Percentiles rank a stretch among this genome's conserved stretches.
These are phyloP conservation scores for Diaporthe helianthi DNA, from an alignment of 2,329 filamentous ascomycete species.

Conservation along the genomic window DNA sequence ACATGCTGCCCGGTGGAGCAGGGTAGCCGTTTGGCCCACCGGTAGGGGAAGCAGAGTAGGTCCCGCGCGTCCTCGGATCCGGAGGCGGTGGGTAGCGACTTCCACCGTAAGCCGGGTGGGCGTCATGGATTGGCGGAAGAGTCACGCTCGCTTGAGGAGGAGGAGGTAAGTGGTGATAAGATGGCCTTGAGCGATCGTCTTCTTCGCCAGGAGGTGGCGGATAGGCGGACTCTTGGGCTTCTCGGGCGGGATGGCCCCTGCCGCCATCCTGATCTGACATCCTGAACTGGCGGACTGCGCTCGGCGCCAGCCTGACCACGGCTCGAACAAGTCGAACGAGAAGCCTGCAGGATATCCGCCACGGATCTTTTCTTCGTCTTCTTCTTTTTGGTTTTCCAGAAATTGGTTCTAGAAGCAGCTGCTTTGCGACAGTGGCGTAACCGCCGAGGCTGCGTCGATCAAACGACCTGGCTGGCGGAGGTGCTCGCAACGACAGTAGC, in stretches of 20 bases:
- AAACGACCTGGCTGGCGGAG: neutral
- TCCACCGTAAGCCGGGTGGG: slow-evolving; percentile 44
- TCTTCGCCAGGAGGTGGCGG: slow-evolving; percentile 51
- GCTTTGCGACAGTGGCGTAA: neutral
- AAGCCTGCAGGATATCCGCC: slow-evolving; percentile 1
- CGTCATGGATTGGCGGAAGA: slow-evolving; percentile 59
- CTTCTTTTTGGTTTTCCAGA: neutral
- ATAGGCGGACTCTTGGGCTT: slow-evolving; percentile 51
- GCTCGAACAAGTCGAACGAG: slow-evolving; percentile 2
- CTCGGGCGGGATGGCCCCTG: slow-evolving; percentile 45
- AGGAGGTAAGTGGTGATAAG: slow-evolving; percentile 41
- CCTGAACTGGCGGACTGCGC: slow-evolving; percentile 40
- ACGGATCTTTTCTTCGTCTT: neutral
- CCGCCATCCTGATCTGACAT: slow-evolving; percentile 49
- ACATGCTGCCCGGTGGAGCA: slow-evolving; percentile 38
- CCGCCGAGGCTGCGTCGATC: neutral
- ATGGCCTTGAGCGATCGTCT: slow-evolving; percentile 47
- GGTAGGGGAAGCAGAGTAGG: slow-evolving; percentile 38
- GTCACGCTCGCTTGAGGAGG: slow-evolving; percentile 56
- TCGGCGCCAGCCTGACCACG: slow-evolving; percentile 40
- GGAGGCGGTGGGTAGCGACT: slow-evolving; percentile 49
- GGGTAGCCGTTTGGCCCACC: slow-evolving; percentile 34
- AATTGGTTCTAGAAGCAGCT: neutral
- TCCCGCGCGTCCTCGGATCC: slow-evolving; percentile 40
- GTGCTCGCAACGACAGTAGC: neutral